These are phyloP conservation scores for Tricholoma terreum DNA, from an alignment of 768 basidiomycete species.

Conservation along the genomic window DNA sequence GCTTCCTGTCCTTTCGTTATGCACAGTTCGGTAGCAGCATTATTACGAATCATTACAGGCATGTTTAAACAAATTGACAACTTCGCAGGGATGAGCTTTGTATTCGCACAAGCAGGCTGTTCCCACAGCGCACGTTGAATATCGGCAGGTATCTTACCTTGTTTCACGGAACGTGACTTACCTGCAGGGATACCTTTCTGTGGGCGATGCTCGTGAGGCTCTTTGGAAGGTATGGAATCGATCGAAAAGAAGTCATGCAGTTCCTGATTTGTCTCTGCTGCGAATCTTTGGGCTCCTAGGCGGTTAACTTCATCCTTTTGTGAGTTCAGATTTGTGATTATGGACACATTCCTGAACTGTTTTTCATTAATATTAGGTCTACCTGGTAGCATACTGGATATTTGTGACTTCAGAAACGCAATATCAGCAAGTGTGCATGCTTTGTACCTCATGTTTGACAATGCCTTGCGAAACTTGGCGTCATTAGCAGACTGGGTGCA, in stretches of 20 bases:
- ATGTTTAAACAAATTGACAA: slow-evolving; percentile 28
- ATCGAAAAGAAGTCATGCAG: slow-evolving; percentile 25
- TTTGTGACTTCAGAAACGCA: slow-evolving; percentile 25
- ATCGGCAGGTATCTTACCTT: neutral
- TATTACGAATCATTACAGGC: slow-evolving; percentile 31
- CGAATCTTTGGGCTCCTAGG: slow-evolving; percentile 28
- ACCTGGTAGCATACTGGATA: slow-evolving; percentile 14
- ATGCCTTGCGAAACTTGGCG: slow-evolving; percentile 20
- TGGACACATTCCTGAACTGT: slow-evolving; percentile 30
- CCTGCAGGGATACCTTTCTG: neutral
- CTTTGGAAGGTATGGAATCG: slow-evolving; percentile 14
- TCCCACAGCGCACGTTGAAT: neutral
- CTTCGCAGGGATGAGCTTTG: slow-evolving; percentile 17
- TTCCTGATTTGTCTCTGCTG: slow-evolving; percentile 25
- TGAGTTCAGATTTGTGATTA: slow-evolving; percentile 36
- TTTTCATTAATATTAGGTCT: slow-evolving; percentile 9
- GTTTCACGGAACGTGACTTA: neutral
- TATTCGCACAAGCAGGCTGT: neutral
- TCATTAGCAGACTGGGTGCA: slow-evolving; percentile 17
- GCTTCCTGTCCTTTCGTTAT: slow-evolving; percentile 36
- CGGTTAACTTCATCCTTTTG: slow-evolving; percentile 38
- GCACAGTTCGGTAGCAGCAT: slow-evolving; percentile 31
- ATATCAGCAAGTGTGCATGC: slow-evolving; percentile 37
- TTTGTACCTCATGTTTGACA: slow-evolving; percentile 39
- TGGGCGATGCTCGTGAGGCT: neutral